A percentile compares a stretch with the other conserved stretches of the same genome.
phyloP scores from a whole-genome alignment of 441 rosid genomes.

The Populus hybrid region DNA sequence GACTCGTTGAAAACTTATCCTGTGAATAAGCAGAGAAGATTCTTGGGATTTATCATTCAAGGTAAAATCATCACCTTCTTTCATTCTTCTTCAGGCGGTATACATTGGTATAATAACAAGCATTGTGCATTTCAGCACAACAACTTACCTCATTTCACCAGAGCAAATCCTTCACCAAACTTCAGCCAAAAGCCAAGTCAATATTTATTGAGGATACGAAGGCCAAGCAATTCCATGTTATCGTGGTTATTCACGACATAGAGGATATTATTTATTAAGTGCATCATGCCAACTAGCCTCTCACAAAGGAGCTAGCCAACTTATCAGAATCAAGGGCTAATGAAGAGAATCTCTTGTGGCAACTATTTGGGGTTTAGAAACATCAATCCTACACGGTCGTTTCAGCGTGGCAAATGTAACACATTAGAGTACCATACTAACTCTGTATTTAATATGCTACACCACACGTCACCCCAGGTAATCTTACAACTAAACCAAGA shows the following conservation, averaged over 20 bases:
- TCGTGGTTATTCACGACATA: not conserved
- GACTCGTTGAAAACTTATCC: too few relatives aligned
- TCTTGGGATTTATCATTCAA: too few relatives aligned
- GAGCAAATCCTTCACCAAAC: not conserved
- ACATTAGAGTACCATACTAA: not conserved
- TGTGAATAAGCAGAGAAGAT: not conserved
- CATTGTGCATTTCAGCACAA: not conserved
- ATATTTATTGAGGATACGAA: not conserved
- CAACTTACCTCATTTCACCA: not conserved
- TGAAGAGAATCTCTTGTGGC: not conserved
- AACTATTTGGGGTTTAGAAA: not conserved
- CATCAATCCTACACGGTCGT: not conserved
- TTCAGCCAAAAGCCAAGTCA: not conserved
- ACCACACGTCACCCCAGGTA: not conserved
- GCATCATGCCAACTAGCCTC: not conserved
- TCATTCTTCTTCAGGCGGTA: constrained; percentile 8
- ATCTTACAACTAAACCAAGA: not conserved
- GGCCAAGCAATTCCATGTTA: not conserved
- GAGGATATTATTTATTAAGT: not conserved
- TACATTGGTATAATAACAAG: not conserved
- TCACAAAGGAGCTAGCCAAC: not conserved
- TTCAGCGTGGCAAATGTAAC: not conserved
- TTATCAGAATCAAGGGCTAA: not conserved
- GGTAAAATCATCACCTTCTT: not conserved
- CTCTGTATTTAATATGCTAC: not conserved